Evolutionary conservation across 2,329 filamentous ascomycete genomes (phyloP), one percentile per base, ranked within the genome.

Genomic region (Trichoderma endophyticum): DNA sequence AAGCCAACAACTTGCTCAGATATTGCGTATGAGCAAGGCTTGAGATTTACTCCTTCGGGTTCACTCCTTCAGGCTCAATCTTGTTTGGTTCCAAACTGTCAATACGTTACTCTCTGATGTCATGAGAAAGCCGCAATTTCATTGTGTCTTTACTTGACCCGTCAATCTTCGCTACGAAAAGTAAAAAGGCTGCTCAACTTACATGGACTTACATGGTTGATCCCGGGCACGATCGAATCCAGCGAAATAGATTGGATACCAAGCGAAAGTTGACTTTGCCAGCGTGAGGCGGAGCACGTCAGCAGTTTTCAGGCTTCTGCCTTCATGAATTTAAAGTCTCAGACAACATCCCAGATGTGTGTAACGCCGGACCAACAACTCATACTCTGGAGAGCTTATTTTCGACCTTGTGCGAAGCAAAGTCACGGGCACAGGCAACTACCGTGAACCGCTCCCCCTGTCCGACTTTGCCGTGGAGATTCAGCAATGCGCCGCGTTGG

Each of bases 231-330:
- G 24, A 48, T 24, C 32, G 3, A 4, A 51, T 51, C 21, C 4
- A 54, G 32, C 26, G 59, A 70, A 71, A 66, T 66, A 56, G 69
- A 71, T 66, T 71, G 69, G 69, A 71, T 24, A 60, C 62, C 54
- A 71, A 71, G 61, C 69, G 69, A 71, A 65, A 18, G 15, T 28
- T 51, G 61, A 64, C 51, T 66, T 62, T 65, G 51, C 61, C 69
- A 28, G 36, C 28, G 26, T 60, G 36, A 14, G 26, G 30, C 21
- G 26, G 57, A 32, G 67, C 39, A 62, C 39, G 43, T 32, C 34
- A 32, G 26, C 24, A 26, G 15, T n/a, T n/a, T 57, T 48, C 28
- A 63, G 32, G n/a, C 48, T 57, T 34, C 24, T 32, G 18, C 21
- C 30, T 21, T 51, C 30, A 15, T 34, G 28, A n/a, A n/a, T 64